Percentiles rank a stretch among this genome's conserved stretches.
Evolutionary conservation across 2,329 filamentous ascomycete genomes (phyloP).

Genomic region (Geosmithia morbida): DNA sequence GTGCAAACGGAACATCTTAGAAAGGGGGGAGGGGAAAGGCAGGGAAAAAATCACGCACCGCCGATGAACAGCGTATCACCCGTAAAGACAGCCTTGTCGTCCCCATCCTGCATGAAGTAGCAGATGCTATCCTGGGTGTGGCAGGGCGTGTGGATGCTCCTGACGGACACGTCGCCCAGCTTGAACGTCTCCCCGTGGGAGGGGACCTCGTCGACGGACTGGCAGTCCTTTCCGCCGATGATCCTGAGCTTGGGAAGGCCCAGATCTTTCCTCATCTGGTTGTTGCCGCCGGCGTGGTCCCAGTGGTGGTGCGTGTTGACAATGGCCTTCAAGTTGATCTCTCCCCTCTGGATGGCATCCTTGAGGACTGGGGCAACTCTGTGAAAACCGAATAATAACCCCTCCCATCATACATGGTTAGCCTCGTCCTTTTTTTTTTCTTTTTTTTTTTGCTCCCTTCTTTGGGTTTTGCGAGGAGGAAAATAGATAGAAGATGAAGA

Average conservation of each 20-base stretch:
- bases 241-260: slow-evolving; percentile 53
- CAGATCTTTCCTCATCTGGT: slow-evolving; percentile 43
- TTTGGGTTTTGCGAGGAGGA: no score
- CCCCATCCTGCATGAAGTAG: slow-evolving; percentile 74
- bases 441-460: no score
- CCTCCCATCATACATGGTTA: slow-evolving; percentile 2
- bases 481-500: no score
- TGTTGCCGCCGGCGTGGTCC: slow-evolving; percentile 90
- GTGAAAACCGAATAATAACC: neutral
- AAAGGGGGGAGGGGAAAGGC: neutral
- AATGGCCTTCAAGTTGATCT: slow-evolving; percentile 75
- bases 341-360: slow-evolving; percentile 53
- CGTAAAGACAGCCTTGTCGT: slow-evolving; percentile 71
- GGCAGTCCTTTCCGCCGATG: slow-evolving; percentile 79
- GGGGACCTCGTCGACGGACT: slow-evolving; percentile 65
- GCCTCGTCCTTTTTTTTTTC: neutral
- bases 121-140: slow-evolving; percentile 99
- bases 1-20: neutral
- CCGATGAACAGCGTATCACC: slow-evolving; percentile 94
- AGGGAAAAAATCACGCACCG: slow-evolving; percentile 32
- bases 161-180: slow-evolving; percentile 72
- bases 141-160: slow-evolving; percentile 86
- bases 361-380: slow-evolving; percentile 54
- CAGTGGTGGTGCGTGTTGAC: slow-evolving; percentile 96
- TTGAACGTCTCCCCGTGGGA: slow-evolving; percentile 63